Evolutionary conservation across 1,284 basidiomycete species (phyloP).

Genomic region (Boletus sp.): DNA sequence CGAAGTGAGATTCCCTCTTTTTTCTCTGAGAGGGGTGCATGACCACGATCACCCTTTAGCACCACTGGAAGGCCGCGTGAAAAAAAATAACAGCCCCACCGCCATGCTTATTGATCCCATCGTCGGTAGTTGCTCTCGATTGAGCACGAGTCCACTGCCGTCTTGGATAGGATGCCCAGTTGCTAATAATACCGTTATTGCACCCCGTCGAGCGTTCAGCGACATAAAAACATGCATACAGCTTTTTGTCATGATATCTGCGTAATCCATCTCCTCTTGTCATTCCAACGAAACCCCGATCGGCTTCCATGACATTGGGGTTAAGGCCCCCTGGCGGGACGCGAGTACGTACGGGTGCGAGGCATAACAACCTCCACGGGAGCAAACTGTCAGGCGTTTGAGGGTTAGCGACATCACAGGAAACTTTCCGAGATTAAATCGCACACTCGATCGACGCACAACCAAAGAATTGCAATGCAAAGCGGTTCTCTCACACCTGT

Average conservation of each 20-base stretch:
- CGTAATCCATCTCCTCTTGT: slow-evolving; percentile 13
- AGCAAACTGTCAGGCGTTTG: slow-evolving; percentile 8
- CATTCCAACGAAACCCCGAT: slow-evolving; percentile 1
- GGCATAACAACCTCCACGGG: slow-evolving; percentile 10
- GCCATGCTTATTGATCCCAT: neutral
- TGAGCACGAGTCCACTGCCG: neutral
- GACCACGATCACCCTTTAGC: neutral
- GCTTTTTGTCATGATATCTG: slow-evolving; percentile 8
- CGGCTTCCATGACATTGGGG: slow-evolving; percentile 4
- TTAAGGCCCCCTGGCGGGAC: slow-evolving; percentile 7
- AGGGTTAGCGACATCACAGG: slow-evolving; percentile 12
- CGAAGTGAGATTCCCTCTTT: neutral
- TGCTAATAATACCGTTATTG: slow-evolving; percentile 13
- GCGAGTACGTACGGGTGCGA: slow-evolving; percentile 14
- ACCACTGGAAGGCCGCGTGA: neutral
- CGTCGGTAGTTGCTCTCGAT: neutral
- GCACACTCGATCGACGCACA: slow-evolving; percentile 29
- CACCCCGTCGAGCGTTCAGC: slow-evolving; percentile 1
- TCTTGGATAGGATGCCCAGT: slow-evolving; percentile 10
- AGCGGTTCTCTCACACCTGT: slow-evolving; percentile 20
- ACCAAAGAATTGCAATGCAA: slow-evolving; percentile 9
- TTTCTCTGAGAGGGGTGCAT: neutral
- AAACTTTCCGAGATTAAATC: slow-evolving; percentile 27
- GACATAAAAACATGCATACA: slow-evolving; percentile 3
- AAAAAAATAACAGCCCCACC: neutral